Evolutionary conservation across 805 yeast species (phyloP).

Genomic region (Candida schatavii): DNA sequence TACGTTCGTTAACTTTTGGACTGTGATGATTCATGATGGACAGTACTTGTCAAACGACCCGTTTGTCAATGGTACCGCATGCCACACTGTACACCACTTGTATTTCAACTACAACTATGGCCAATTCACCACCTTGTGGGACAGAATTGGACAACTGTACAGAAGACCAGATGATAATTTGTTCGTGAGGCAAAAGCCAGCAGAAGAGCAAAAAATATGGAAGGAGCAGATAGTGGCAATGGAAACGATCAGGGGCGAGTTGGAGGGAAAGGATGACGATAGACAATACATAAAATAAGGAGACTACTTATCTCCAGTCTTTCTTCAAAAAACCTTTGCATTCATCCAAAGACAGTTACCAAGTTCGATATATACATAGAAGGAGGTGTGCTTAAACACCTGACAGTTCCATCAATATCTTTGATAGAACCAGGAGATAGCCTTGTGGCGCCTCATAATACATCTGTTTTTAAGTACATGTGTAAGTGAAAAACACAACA

Average conservation of each 20-base stretch:
- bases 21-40: constrained; percentile 98
- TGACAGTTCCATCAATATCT: too few species aligned
- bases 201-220: constrained; percentile 61
- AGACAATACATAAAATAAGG: constrained; percentile 55
- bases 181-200: constrained; percentile 47
- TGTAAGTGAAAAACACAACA: too few species aligned
- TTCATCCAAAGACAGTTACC: too few species aligned
- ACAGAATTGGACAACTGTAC: constrained; percentile 89
- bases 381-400: too few species aligned
- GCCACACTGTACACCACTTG: constrained; percentile 95
- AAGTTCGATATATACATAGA: too few species aligned
- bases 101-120: constrained; percentile 98
- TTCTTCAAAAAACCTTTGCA: too few species aligned
- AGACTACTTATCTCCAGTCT: neutral
- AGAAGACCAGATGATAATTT: constrained; percentile 87
- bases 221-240: constrained; percentile 64
- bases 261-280: constrained; percentile 76
- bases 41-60: constrained; percentile 93
- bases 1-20: constrained; percentile 94
- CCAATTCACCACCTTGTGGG: constrained; percentile 98
- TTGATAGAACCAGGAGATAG: too few species aligned
- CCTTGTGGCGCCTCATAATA: too few species aligned
- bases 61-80: constrained; percentile 94
- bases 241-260: constrained; percentile 73
- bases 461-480: too few species aligned